Evolutionary conservation across 805 yeast genomes (phyloP), one percentile per base, ranked within the genome.

Genomic region (Babjeviella inositovora): DNA sequence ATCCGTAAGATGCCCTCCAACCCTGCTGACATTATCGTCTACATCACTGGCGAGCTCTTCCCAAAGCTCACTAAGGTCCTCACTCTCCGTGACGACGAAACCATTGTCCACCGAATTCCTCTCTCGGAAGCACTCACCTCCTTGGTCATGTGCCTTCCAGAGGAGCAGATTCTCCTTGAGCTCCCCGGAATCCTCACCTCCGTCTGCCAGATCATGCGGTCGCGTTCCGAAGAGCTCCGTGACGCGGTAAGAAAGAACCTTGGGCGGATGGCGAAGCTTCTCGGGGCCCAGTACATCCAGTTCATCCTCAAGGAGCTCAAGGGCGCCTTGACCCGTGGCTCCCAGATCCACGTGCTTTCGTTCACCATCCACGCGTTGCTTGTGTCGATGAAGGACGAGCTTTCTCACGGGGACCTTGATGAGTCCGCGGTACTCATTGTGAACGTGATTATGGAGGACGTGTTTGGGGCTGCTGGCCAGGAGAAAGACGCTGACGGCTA

Each of bases 401-500:
- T 80, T 20, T 28, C 39, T 0, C 76, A 66, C 32, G 92, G 93
- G 6, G 93, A 80, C 28, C 50, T 87, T 20, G 90, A 84, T 43
- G 72, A 66, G 8, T 57, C 69, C 7, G 65, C 74, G 4, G 50
- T 51, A 2, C 35, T 74, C 25, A 49, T 85, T 8, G 71, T 74
- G 33, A 70, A 67, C 12, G 55, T 82, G 9, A 58, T 85, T 12
- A 87, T 87, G 94, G 93, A 84, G 39, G 95, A 87, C 39, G 63
- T 71, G 4, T 85, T 90, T 45, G 98, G 98, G 13, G 64, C 74
- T 7, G 79, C 93, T 4, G 93, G 94, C 17, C 76, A 75, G 39
- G 97, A 90, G 39, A 87, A 90, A 42, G 97, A 90, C 32, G 85
- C 90, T 5, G 96, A 84, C 30, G 94, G 84, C 11, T 87, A 90